phyloP scores from a whole-genome alignment of 768 basidiomycete genomes.

The Auricularia cornea region DNA sequence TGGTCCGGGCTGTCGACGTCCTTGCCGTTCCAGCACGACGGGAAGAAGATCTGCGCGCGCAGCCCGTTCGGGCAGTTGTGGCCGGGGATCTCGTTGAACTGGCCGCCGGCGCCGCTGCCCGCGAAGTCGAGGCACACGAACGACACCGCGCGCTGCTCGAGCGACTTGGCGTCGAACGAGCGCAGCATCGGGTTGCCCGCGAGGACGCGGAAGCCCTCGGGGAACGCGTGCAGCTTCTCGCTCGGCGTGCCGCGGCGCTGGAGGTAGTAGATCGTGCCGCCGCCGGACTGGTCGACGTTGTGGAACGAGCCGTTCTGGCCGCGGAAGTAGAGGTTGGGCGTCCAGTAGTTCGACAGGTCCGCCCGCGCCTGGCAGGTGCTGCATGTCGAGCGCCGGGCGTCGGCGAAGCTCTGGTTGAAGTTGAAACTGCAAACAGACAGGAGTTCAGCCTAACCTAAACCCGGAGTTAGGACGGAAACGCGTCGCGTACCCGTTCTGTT shows the following conservation, averaged over 20 bases:
- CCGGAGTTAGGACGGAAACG: background rate
- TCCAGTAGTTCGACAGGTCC: slow-evolving; percentile 3
- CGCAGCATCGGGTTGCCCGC: slow-evolving; percentile 40
- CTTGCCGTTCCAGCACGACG: slow-evolving; percentile 32
- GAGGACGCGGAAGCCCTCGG: slow-evolving; percentile 25
- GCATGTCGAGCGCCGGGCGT: slow-evolving; percentile 4
- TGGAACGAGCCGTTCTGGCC: slow-evolving; percentile 6
- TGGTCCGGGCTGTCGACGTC: slow-evolving; percentile 27
- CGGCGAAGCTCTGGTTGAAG: slow-evolving; percentile 2
- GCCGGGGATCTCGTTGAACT: slow-evolving; percentile 4
- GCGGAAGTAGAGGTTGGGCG: slow-evolving; percentile 3
- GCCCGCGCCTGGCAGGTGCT: slow-evolving; percentile 5
- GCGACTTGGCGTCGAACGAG: slow-evolving; percentile 35
- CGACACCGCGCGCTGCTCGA: slow-evolving; percentile 29
- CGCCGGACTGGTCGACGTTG: slow-evolving; percentile 6
- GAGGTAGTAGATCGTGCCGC: slow-evolving; percentile 7
- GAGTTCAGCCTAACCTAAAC: background rate
- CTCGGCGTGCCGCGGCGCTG: slow-evolving; percentile 1
- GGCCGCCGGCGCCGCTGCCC: slow-evolving; percentile 13
- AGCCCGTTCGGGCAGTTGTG: slow-evolving; percentile 20
- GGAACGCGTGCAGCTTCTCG: slow-evolving; percentile 3
- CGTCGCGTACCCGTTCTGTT: too few species aligned
- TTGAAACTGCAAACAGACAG: background rate
- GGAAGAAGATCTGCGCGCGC: slow-evolving; percentile 26
- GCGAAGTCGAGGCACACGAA: slow-evolving; percentile 36